Evolutionary conservation across 176 grass and related monocot species (phyloP).

Genomic region (Musa schizocarpa): DNA sequence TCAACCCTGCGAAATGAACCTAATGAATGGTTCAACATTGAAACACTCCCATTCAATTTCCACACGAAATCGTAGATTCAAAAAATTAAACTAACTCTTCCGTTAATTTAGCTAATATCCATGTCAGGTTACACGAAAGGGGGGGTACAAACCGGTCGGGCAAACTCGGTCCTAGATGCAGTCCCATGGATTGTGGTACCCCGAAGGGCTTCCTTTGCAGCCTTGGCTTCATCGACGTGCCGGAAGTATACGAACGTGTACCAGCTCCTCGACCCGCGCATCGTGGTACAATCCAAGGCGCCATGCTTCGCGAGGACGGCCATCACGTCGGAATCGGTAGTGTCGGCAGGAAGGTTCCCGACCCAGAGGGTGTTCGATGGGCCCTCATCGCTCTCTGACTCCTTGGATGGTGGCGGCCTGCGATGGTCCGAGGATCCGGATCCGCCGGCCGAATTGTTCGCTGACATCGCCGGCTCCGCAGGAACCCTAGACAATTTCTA

Average conservation of each 20-base stretch:
- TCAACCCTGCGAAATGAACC: no score
- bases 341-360: slow-evolving; percentile 43
- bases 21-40: no score
- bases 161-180: slow-evolving; percentile 47
- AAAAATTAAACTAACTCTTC: no score
- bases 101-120: neutral
- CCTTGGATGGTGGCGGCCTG: neutral
- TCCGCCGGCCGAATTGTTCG: no score
- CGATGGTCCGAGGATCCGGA: neutral
- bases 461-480: no score
- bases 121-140: neutral
- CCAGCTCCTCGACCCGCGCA: slow-evolving; percentile 42
- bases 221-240: slow-evolving; percentile 30
- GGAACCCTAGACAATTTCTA: neutral
- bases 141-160: slow-evolving; percentile 52
- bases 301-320: slow-evolving; percentile 29
- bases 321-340: slow-evolving; percentile 46
- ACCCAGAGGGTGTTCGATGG: slow-evolving; percentile 59
- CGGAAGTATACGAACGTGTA: slow-evolving; percentile 81
- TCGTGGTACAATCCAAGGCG: slow-evolving; percentile 60
- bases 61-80: no score
- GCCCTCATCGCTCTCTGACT: neutral
- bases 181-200: slow-evolving; percentile 41
- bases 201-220: slow-evolving; percentile 41
- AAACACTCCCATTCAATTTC: no score